Percentiles rank a stretch among this genome's conserved stretches.
Evolutionary conservation across 148 eudicot species (phyloP).

Genomic region (Chenopodium album): DNA sequence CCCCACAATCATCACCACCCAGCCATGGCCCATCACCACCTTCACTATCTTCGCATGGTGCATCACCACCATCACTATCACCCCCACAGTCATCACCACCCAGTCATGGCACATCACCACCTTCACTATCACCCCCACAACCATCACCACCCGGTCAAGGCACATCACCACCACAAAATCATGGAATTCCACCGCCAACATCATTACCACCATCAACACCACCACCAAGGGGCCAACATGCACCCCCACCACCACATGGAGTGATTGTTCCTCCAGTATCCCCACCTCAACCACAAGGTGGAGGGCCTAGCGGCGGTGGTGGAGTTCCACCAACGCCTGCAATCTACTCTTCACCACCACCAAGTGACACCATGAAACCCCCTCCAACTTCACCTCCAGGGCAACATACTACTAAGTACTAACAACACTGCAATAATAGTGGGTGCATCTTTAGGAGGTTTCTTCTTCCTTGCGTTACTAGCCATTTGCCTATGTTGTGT

Average conservation of each 20-base stretch:
- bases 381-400: slow-evolving; percentile 1
- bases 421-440: slow-evolving; percentile 41
- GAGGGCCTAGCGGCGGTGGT: slow-evolving; percentile 16
- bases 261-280: slow-evolving; percentile 18
- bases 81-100: too few relatives aligned
- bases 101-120: not conserved
- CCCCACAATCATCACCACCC: too few relatives aligned
- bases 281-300: slow-evolving; percentile 30
- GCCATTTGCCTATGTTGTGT: slow-evolving; percentile 49
- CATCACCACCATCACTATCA: not conserved
- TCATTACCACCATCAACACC: not conserved
- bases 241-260: slow-evolving; percentile 2
- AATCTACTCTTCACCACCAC: slow-evolving; percentile 21
- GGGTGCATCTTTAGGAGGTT: slow-evolving; percentile 51
- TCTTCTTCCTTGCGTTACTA: slow-evolving; percentile 57
- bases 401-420: slow-evolving; percentile 24
- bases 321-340: not conserved
- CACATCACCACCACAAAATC: not conserved
- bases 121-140: not conserved
- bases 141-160: not conserved
- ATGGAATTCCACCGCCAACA: not conserved
- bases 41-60: not conserved
- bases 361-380: slow-evolving; percentile 19
- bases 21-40: too few relatives aligned
- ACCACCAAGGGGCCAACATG: not conserved